Percentiles rank a stretch among this genome's conserved stretches.
Conservation (phyloP, 2,329 filamentous ascomycete species). For the Raffaelea arxii region DNA sequence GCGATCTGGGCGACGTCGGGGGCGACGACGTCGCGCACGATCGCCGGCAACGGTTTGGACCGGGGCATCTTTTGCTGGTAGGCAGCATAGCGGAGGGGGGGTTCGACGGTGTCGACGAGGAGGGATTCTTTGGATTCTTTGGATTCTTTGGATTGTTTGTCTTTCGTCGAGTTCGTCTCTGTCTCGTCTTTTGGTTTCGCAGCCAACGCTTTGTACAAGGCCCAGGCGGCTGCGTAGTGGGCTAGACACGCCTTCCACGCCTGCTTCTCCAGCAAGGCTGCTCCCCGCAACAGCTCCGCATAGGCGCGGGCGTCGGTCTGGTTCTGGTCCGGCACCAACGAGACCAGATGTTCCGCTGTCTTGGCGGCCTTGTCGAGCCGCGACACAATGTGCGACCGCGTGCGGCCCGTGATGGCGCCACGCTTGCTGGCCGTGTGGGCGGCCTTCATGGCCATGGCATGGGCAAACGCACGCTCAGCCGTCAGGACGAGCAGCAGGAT, state of each 20-base stretch:
- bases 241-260: slow-evolving; percentile 71
- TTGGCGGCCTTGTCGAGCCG: slow-evolving; percentile 71
- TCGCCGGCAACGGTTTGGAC: slow-evolving; percentile 68
- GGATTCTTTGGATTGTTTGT: too few relatives aligned
- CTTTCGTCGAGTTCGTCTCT: slow-evolving; percentile 39
- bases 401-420: slow-evolving; percentile 61
- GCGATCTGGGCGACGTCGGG: slow-evolving; percentile 58
- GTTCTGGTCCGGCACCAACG: slow-evolving; percentile 59
- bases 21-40: slow-evolving; percentile 68
- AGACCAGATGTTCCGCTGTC: slow-evolving; percentile 58
- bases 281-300: slow-evolving; percentile 63
- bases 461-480: slow-evolving; percentile 86
- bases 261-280: slow-evolving; percentile 77
- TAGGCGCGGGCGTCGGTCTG: slow-evolving; percentile 83
- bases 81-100: slow-evolving; percentile 86
- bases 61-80: slow-evolving; percentile 85
- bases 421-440: slow-evolving; percentile 70
- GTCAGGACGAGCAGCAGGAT: slow-evolving; percentile 72
- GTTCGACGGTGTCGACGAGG: slow-evolving; percentile 76
- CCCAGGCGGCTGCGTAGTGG: slow-evolving; percentile 64
- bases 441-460: slow-evolving; percentile 91
- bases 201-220: slow-evolving; percentile 73
- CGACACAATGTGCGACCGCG: slow-evolving; percentile 81
- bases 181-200: too few relatives aligned
- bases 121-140: slow-evolving; percentile 33